Base-by-base conservation (phyloP, 2,329 filamentous ascomycete genomes). In the Epichloe gansuensis region DNA sequence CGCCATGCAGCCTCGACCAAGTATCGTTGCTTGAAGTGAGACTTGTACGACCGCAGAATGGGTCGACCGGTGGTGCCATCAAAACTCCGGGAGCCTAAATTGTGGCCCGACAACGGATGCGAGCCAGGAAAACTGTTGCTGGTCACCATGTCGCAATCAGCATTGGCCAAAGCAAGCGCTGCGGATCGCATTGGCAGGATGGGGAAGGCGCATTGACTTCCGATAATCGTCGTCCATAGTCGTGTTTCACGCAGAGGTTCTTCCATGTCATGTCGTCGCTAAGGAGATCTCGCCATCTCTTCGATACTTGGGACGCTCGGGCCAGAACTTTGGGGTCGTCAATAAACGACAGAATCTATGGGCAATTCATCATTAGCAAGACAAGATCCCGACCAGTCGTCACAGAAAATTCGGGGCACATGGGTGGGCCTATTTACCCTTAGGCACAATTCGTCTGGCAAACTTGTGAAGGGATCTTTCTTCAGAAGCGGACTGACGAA, bases 181-280 rank as follows among this genome's bases (percentile, higher is more conserved):
- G 61, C 65, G 48, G 65, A 60, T 51, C 62, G 66, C 28, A 59
- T 62, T 13, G 63, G 62, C 25, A 59, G 57, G 48, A 58, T 60
- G n/a, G 59, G 63, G 44, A 67, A 37, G 60, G 65, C 52, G 63
- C 65, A 15, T 70, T 67, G 31, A 75, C 72, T 55, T 80, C 77
- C 15, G 78, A 82, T 51, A 80, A 66, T 54, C 75, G 73, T 44
- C 79, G 75, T 68, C 69, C 82, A 67, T 95, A 98, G 56, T 93
- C 90, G 67, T 95, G 91, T 70, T 95, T 96, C 58, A 94, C 89
- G 66, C 91, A 97, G 21, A 98, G 77, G 56, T 93, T 89, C 73
- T 95, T 96, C 93, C 93, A 98, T 1, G 93, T 95, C 71, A 96
- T 91, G 67, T 98, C 93, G 67, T 98, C 93, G 64, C 86, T 91